Percentiles rank a stretch among this genome's conserved stretches.
phyloP scores from a whole-genome alignment of 164 flowering plant species.

The Liquidambar formosana region DNA sequence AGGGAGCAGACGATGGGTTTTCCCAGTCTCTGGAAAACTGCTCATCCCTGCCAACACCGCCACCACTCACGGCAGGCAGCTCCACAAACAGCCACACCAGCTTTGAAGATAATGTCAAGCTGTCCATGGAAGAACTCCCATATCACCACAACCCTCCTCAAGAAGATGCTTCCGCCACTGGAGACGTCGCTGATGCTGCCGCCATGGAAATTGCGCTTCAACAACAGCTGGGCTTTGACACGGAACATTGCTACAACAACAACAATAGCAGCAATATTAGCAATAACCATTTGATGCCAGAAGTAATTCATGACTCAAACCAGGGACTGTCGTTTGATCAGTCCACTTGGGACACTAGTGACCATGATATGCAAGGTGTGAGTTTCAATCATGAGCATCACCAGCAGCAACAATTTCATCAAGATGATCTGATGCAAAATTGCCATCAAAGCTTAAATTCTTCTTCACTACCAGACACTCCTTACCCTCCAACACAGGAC shows the following conservation, averaged over 20 bases:
- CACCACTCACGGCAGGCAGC: slow-evolving; percentile 6
- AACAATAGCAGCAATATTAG: slow-evolving; percentile 3
- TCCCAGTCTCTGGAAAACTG: slow-evolving; percentile 4
- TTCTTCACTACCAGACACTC: slow-evolving; percentile 15
- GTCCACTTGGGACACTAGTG: slow-evolving; percentile 32
- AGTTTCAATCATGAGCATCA: slow-evolving; percentile 15
- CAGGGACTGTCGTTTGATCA: slow-evolving; percentile 19
- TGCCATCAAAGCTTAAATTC: slow-evolving; percentile 27
- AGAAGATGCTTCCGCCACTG: not conserved
- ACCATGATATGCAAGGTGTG: slow-evolving; percentile 24
- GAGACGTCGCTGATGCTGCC: slow-evolving; percentile 9
- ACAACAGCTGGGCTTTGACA: slow-evolving; percentile 28
- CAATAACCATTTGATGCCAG: slow-evolving; percentile 29
- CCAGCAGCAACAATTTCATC: slow-evolving; percentile 18
- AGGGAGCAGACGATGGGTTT: slow-evolving; percentile 14
- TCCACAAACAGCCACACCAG: slow-evolving; percentile 14
- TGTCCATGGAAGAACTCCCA: slow-evolving; percentile 36
- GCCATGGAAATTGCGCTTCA: slow-evolving; percentile 31
- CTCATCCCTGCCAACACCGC: not conserved
- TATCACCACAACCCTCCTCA: slow-evolving; percentile 17
- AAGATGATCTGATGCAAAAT: slow-evolving; percentile 12
- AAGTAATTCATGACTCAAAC: slow-evolving; percentile 27
- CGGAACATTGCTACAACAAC: slow-evolving; percentile 23
- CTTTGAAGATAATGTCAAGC: slow-evolving; percentile 30
- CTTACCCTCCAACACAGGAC: slow-evolving; percentile 40